A percentile compares a stretch with the other conserved stretches of the same genome.
phyloP scores from a whole-genome alignment of 169 alveolate species.

The Eimeria mitis region DNA sequence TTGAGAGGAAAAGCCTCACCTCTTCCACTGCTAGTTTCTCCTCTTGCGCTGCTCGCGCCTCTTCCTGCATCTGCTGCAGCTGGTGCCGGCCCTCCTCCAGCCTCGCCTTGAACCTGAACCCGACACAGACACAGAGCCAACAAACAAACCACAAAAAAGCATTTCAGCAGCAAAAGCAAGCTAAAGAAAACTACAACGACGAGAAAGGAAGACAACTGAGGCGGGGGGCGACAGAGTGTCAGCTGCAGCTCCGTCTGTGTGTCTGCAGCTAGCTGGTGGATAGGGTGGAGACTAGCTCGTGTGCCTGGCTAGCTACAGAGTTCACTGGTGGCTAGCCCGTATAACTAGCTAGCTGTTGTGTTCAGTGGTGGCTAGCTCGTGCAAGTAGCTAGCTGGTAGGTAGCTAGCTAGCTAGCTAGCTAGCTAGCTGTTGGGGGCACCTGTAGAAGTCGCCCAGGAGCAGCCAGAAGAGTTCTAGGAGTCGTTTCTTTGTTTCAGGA shows the following conservation, averaged over 20 bases:
- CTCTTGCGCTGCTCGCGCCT: background rate
- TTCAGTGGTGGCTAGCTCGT: too few species aligned
- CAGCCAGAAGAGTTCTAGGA: constrained; percentile 48
- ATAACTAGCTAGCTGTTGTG: background rate
- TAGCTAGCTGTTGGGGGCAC: background rate
- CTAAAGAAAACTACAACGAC: too few species aligned
- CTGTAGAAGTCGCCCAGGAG: constrained; percentile 56
- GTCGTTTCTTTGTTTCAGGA: background rate
- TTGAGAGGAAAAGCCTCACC: background rate
- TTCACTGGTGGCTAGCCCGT: too few species aligned
- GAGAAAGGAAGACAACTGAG: too few species aligned
- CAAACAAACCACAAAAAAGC: background rate
- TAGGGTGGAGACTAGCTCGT: too few species aligned
- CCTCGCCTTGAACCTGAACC: background rate
- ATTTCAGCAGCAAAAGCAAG: background rate
- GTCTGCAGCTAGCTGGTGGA: background rate
- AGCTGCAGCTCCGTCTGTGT: constrained; percentile 7
- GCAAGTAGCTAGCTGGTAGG: background rate
- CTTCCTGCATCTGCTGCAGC: constrained; percentile 1
- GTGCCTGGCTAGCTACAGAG: background rate
- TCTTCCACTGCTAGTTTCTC: background rate
- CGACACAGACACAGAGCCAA: background rate
- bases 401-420: too few species aligned
- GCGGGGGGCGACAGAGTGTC: too few species aligned
- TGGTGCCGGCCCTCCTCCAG: constrained; percentile 21